These are phyloP conservation scores for Epichloe elymi DNA, from an alignment of 2,329 filamentous ascomycete genomes.

Conservation along the genomic window DNA sequence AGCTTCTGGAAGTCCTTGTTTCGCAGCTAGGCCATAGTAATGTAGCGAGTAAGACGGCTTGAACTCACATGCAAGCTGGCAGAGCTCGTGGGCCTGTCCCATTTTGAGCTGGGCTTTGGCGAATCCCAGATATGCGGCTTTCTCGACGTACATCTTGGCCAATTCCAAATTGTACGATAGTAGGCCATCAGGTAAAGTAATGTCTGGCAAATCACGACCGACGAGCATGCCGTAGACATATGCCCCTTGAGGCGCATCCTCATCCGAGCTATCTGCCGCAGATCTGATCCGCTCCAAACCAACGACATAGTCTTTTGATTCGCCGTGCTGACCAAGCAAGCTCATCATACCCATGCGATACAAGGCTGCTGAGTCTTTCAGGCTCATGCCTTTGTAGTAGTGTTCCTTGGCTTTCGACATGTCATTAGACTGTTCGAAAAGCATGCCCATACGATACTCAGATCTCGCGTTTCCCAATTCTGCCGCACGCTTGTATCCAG, in stretches of 20 bases:
- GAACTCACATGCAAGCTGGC: constrained; percentile 87
- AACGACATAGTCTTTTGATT: constrained; percentile 63
- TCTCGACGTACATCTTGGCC: constrained; percentile 83
- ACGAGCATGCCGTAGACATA: constrained; percentile 95
- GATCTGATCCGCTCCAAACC: constrained; percentile 73
- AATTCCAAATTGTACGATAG: constrained; percentile 59
- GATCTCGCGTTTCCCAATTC: constrained; percentile 77
- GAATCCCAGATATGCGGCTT: constrained; percentile 90
- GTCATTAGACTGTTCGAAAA: constrained; percentile 91
- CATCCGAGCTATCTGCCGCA: constrained; percentile 78
- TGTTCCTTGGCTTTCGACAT: constrained; percentile 81
- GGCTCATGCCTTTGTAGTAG: constrained; percentile 68
- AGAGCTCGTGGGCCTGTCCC: constrained; percentile 90
- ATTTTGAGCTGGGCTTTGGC: constrained; percentile 95
- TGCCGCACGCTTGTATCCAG: constrained; percentile 73
- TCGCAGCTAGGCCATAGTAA: constrained; percentile 86
- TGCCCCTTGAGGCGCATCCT: constrained; percentile 91
- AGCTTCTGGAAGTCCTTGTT: constrained; percentile 85
- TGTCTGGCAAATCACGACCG: constrained; percentile 80
- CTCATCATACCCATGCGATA: constrained; percentile 96
- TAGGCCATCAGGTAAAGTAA: constrained; percentile 58
- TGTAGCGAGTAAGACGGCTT: constrained; percentile 85
- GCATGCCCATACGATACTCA: constrained; percentile 96
- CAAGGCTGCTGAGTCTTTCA: constrained; percentile 75
- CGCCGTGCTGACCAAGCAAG: constrained; percentile 82